Conservation (phyloP, 2,329 filamentous ascomycete species). For the Botrytis squamosa region DNA sequence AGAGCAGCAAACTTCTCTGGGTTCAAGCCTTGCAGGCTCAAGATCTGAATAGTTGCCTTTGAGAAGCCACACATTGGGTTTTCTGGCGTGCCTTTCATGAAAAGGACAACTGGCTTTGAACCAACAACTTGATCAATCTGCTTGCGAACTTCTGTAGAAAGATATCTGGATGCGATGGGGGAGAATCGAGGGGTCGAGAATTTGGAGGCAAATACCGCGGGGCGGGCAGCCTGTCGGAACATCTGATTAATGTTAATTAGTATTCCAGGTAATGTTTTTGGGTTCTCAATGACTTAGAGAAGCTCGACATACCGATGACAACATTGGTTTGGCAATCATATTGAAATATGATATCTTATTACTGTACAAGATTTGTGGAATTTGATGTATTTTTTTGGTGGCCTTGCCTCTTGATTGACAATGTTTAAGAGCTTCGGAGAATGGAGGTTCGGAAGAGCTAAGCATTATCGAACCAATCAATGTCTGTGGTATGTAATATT, state of each 20-base stretch:
- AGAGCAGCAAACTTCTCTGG: conserved; percentile 96
- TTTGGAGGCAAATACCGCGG: conserved; percentile 31
- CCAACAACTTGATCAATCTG: conserved; percentile 89
- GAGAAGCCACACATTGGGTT: conserved; percentile 97
- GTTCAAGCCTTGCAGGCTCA: conserved; percentile 92
- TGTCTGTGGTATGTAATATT: neutral
- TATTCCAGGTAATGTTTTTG: neutral
- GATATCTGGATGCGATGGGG: conserved; percentile 52
- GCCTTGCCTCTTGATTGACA: conserved; percentile 16
- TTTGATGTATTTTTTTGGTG: conserved; percentile 15
- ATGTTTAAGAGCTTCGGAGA: conserved; percentile 10
- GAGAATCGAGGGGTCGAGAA: conserved; percentile 35
- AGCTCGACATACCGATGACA: conserved; percentile 34
- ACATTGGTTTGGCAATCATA: conserved; percentile 36
- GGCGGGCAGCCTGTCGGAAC: conserved; percentile 47
- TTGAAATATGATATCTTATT: conserved; percentile 21
- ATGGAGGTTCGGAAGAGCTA: neutral
- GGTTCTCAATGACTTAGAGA: too few species aligned
- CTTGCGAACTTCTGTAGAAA: conserved; percentile 75
- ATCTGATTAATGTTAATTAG: conserved; percentile 39
- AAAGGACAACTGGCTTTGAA: conserved; percentile 89
- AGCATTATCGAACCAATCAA: conserved; percentile 3
- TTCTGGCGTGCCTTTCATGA: conserved; percentile 99
- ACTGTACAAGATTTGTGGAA: neutral
- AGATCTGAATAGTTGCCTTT: conserved; percentile 88